Evolutionary conservation across 257 asterid species (phyloP), one percentile per base, ranked within the genome.

Genomic region (Penstemon davidsonii): DNA sequence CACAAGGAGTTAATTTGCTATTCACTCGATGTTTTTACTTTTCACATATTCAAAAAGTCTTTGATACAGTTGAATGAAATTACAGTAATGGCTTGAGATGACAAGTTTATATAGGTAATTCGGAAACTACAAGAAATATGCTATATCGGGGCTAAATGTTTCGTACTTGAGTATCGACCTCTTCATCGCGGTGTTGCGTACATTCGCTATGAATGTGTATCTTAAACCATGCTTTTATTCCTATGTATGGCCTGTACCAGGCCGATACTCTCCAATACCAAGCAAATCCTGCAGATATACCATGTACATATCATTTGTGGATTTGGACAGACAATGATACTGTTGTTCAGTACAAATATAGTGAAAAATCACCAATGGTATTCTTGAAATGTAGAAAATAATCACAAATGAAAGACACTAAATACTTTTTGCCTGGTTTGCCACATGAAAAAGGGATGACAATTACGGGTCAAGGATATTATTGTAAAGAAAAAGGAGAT

Each of bases 211-310:
- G 33, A 6, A 25, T 46, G 54, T 57, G 67, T 66, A 53, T 76
- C 71, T 70, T 70, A 8, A 55, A 18, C 53, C 66, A 47, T 60
- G 51, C 44, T 58, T 67, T 71, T 75, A 81, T 25, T 73, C 46
- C 74, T 75, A 68, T 64, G 67, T 51, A 80, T 75, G 87, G 83
- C 76, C 76, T 51, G 81, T 83, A 33, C 90, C 93, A 41, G 95
- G 88, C 9, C 90, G 87, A 76, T 88, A 93, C 79, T 93, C 95
- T 71, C 98, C 98, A 47, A 93, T 90, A 53, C 98, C 98, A 39
- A 93, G 96, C 79, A 93, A 86, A 82, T 93, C 98, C 97, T 93
- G 90, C 80, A 86, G 77, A 47, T 55, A 63, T 49, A 62, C 2
- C 33, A 70, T 58, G 56, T 8, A 36, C 46, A 59, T 45, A 52